Base-by-base conservation (phyloP, 1,139 yeast species). In the Scheffersomyces lignicola region DNA sequence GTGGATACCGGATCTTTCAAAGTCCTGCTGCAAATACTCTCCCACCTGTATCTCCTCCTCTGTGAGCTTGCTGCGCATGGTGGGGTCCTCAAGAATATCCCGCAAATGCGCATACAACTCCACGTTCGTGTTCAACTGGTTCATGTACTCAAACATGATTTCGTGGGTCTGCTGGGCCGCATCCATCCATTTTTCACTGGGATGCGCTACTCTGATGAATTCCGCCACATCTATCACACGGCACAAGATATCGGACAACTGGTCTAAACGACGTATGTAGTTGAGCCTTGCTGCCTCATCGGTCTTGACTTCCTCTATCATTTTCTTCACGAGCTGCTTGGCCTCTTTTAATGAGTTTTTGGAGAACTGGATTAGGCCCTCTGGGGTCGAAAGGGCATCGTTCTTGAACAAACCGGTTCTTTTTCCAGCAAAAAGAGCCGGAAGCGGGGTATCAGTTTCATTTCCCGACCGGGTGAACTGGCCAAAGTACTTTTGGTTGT, bases 191-290 rank as follows among this genome's bases (percentile, higher is more conserved):
- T 69, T 62, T 34, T 68, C 67, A 43, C 82, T 76, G 1, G 97
- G 97, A 56, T 92, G 97, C 1, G 83, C 80, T 33, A 89, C 90
- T 35, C 98, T 69, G 18, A 94, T 79, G 59, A 92, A 92, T 47
- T 92, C 98, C 18, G 96, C 94, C 37, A 90, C 77, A 57, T 92
- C 99, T 29, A 92, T 90, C 7, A 88, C 97, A 41, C 96, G 77
- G 56, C 99, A 92, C 29, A 92, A 62, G 14, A 85, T 76, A 56
- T 92, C 98, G 49, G 96, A 85, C 29, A 94, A 64, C 45, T 89
- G 80, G 56, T 92, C 99, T 41, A 92, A 62, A 36, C 80, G 79
- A 34, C 78, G 54, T 36, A 92, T 78, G 41, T 78, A 86, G 10
- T 66, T 58, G 23, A 65, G 50, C 32, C 76, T 59, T 1, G 83